Evolutionary conservation across 2,329 filamentous ascomycete genomes (phyloP).

Genomic region (Dryadomyces quercus-mongolicae): DNA sequence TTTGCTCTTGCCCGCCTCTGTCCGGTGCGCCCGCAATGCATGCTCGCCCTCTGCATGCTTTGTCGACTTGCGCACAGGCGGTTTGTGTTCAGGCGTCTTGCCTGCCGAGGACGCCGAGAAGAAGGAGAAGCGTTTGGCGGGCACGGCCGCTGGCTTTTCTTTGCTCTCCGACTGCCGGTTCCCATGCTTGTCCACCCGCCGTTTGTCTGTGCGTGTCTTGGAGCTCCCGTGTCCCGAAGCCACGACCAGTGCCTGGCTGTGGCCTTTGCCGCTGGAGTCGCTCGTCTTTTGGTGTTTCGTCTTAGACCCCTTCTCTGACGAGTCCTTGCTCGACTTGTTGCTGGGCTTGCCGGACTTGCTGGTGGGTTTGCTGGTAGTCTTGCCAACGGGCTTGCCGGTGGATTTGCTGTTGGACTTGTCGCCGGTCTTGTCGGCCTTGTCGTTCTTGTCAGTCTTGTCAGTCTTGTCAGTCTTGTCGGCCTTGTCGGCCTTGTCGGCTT

Average conservation of each 20-base stretch:
- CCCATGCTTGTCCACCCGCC: not conserved
- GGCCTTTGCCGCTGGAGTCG: too few relatives aligned
- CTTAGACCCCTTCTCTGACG: not conserved
- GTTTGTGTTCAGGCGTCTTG: constrained; percentile 20
- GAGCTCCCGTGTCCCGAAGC: too few relatives aligned
- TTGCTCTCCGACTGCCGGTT: too few relatives aligned
- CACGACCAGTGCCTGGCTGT: too few relatives aligned
- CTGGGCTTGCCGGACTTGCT: too few relatives aligned
- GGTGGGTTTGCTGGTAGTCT: not conserved
- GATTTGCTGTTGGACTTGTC: not conserved
- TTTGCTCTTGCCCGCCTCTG: constrained; percentile 2
- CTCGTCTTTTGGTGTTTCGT: not conserved
- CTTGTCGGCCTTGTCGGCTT: not conserved
- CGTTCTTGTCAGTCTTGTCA: not conserved
- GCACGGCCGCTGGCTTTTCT: not conserved
- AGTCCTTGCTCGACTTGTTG: not conserved
- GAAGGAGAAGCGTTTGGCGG: constrained; percentile 18
- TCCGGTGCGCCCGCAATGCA: constrained; percentile 13
- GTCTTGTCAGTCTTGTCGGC: not conserved
- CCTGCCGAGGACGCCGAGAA: constrained; percentile 18
- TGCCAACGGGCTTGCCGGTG: too few relatives aligned
- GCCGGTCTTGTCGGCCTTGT: not conserved
- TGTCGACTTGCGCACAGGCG: constrained; percentile 1
- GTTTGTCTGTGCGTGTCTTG: too few relatives aligned
- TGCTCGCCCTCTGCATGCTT: not conserved